Evolutionary conservation across 2,329 filamentous ascomycete species (phyloP), one percentile per base, ranked within the genome.

Genomic region (Emydomyces testavorans): DNA sequence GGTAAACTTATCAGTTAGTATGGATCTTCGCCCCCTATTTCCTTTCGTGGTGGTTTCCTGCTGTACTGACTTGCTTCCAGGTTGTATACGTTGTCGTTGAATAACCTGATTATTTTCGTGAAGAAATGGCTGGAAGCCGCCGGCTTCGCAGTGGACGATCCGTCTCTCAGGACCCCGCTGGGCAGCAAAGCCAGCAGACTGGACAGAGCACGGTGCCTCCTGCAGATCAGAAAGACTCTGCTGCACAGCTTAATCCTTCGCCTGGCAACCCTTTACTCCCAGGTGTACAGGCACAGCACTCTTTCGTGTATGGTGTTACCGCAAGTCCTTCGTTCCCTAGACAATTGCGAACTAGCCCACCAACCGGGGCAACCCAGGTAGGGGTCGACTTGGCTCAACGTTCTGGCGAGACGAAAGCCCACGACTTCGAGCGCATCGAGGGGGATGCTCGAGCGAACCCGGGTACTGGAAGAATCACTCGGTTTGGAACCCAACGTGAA

Each of bases 271-370:
- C 60, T 35, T 52, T 49, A 44, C 54, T 69, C 28, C 66, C 66
- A 5, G 58, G 61, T 42, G 55, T 69, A 40, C 63, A 65, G 34
- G 62, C 62, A 20, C 62, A 64, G 46, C 61, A 63, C 38, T 67
- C 66, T 1, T 68, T 63, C 48, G 63, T 63, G 11, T 69, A 69
- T 58, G 67, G 67, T 23, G 62, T 65, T 6, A 60, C 58, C 16
- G 58, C 60, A 18, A 61, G 62, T 10, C 59, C 64, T 13, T 54
- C 59, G 20, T 54, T 69, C 16, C 65, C 66, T 7, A 58, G 59
- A 38, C 59, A 60, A 53, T 55, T 67, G 21, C 51, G 57, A n/a
- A 52, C 59, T 2, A 55, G 61, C 29, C 57, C 60, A 11, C 54
- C 54, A 4, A 60, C 62, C 54, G 58, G 57, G 34, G 48, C 64